Percentiles rank a stretch among this genome's conserved stretches.
These are phyloP conservation scores for Trametes cinnabarina DNA, from an alignment of 768 basidiomycete genomes.

Conservation along the genomic window DNA sequence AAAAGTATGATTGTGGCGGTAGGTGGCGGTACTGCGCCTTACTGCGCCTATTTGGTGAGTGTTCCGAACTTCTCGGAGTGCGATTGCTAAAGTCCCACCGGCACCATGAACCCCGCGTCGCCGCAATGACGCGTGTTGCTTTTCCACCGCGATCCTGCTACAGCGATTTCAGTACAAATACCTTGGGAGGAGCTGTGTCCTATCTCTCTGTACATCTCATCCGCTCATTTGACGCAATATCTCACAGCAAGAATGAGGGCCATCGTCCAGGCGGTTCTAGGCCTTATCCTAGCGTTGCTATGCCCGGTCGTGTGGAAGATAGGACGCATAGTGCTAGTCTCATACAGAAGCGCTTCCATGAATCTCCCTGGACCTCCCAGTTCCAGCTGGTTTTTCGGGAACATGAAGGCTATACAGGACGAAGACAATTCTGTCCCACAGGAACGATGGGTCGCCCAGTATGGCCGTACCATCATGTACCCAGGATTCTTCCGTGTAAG, in stretches of 20 bases:
- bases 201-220: not conserved
- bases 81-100: no score
- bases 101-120: no score
- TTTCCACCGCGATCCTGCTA: no score
- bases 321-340: not conserved
- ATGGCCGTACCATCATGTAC: slow-evolving; percentile 16
- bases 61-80: no score
- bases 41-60: no score
- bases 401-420: slow-evolving; percentile 43
- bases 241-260: not conserved
- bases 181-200: no score
- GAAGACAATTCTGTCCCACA: slow-evolving; percentile 20
- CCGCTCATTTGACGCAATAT: not conserved
- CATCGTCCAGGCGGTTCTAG: not conserved
- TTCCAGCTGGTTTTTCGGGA: slow-evolving; percentile 46
- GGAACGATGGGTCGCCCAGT: slow-evolving; percentile 17
- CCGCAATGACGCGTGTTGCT: no score
- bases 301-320: not conserved
- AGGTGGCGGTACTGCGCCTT: not conserved
- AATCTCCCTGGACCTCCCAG: slow-evolving; percentile 50
- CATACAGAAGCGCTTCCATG: slow-evolving; percentile 39
- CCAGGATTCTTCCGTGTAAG: slow-evolving; percentile 11
- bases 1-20: no score
- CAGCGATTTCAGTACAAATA: no score
- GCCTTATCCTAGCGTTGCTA: not conserved